Base-by-base conservation (phyloP, 768 basidiomycete species). In the Paxillus involutus region DNA sequence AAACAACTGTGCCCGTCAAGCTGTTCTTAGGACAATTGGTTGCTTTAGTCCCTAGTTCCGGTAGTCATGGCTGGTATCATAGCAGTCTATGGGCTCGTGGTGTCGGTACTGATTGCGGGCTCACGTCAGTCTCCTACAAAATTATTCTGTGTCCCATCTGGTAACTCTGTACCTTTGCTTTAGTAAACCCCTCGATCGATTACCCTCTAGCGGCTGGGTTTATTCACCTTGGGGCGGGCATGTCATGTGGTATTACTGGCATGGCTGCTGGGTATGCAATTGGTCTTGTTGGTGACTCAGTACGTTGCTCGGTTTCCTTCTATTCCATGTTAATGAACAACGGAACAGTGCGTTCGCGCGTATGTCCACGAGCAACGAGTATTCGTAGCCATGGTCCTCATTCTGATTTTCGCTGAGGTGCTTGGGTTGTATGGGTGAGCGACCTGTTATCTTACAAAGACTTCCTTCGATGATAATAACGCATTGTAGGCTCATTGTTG, bases 51-150 rank as follows among this genome's bases (percentile, higher is more conserved):
- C 14, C 80, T 97, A 49, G 94, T 98, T 59, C 95, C 95, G 4
- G 94, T 97, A 35, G 94, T 98, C 71, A 97, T 98, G 94, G 91
- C 93, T 53, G 94, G 95, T 75, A 97, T 97, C 71, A 95, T 97
- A 60, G 94, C 95, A 30, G 95, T 98, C 36, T 98, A 98, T 67
- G 95, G 95, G 8, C 80, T 98, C 40, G 96, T 98, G 9, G 95
- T 98, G 13, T 91, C 92, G 4, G 95, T 98, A 30, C 82, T 98
- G 52, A 97, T 97, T 57, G 80, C 89, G 16, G 91, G 91, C 50
- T 74, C 72, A 55, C 63, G 82, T 84, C 58, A 63, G 81, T 77
- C 12, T 49, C 40, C 36, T 45, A 44, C 19, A 29, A 44, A 52
- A 30, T 24, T 16, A 36, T 50, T 40, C n/a, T 8, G 46, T 7